phyloP scores from a whole-genome alignment of 2,329 filamentous ascomycete genomes.

The Clonostachys rhizophaga region DNA sequence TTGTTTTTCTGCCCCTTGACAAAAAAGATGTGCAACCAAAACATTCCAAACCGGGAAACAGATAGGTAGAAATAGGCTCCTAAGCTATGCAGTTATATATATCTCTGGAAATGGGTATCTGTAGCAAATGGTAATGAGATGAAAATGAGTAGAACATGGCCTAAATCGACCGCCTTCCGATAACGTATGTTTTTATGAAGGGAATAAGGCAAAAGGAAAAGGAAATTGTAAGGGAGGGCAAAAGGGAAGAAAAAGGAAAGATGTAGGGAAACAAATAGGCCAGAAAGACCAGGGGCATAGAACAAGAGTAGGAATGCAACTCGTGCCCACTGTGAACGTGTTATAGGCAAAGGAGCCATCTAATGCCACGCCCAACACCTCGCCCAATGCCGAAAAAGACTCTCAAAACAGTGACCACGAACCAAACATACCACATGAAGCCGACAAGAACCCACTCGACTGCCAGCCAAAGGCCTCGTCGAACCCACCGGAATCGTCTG shows the following conservation, averaged over 20 bases:
- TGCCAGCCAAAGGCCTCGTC: slow-evolving; percentile 71
- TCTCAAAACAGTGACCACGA: slow-evolving; percentile 74
- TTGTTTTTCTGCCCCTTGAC: too few relatives aligned
- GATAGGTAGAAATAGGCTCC: neutral
- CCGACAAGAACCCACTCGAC: slow-evolving; percentile 87
- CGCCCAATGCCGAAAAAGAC: slow-evolving; percentile 59
- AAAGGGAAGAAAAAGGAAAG: slow-evolving; percentile 2
- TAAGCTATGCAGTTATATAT: neutral
- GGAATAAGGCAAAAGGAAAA: slow-evolving; percentile 1
- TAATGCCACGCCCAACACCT: slow-evolving; percentile 53
- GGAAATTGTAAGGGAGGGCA: slow-evolving; percentile 4
- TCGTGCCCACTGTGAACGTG: neutral
- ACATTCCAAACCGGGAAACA: neutral
- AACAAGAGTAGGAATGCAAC: neutral
- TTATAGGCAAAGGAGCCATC: slow-evolving; percentile 82
- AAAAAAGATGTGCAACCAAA: neutral
- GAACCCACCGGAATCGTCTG: slow-evolving; percentile 65
- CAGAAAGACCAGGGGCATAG: neutral
- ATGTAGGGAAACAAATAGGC: neutral
- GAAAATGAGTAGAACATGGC: neutral
- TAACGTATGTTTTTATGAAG: too few relatives aligned
- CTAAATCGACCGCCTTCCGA: too few relatives aligned
- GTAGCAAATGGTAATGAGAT: neutral
- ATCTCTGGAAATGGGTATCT: slow-evolving; percentile 10
- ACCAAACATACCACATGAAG: slow-evolving; percentile 93